phyloP scores from a whole-genome alignment of 495 filamentous ascomycete genomes.

The Penicillium diatomitis region DNA sequence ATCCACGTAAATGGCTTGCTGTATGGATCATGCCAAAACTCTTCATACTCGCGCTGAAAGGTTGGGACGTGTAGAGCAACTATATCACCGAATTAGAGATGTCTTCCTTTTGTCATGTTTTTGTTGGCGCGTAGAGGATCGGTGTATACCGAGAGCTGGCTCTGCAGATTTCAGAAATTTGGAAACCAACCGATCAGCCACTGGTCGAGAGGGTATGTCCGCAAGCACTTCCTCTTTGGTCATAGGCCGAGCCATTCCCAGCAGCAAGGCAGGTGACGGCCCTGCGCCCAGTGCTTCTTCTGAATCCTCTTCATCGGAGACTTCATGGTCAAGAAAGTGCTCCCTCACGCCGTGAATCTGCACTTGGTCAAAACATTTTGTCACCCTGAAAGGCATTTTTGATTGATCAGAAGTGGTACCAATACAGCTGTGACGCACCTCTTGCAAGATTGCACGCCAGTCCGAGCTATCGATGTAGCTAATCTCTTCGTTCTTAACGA shows the following conservation, averaged over 20 bases:
- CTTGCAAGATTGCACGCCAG: slow-evolving; percentile 44
- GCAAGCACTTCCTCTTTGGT: slow-evolving; percentile 30
- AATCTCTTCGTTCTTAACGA: slow-evolving; percentile 44
- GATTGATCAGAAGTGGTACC: too few relatives aligned
- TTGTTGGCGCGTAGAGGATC: too few relatives aligned
- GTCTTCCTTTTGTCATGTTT: too few relatives aligned
- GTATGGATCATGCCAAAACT: slow-evolving; percentile 27
- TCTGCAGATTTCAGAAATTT: slow-evolving; percentile 37
- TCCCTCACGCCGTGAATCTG: slow-evolving; percentile 31
- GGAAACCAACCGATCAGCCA: slow-evolving; percentile 37
- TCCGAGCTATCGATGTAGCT: slow-evolving; percentile 41
- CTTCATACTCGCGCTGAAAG: slow-evolving; percentile 32
- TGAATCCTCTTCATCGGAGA: slow-evolving; percentile 16
- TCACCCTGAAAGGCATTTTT: too few relatives aligned
- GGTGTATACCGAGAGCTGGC: slow-evolving; percentile 24
- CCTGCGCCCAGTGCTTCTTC: slow-evolving; percentile 14
- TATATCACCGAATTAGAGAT: slow-evolving; percentile 1
- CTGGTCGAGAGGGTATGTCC: slow-evolving; percentile 31
- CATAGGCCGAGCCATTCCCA: slow-evolving; percentile 24
- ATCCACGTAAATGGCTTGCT: slow-evolving; percentile 30
- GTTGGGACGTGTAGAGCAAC: slow-evolving; percentile 37
- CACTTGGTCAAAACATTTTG: too few relatives aligned
- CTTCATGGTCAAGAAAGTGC: slow-evolving; percentile 18
- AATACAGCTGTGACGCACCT: slow-evolving; percentile 25
- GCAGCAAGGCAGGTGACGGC: slow-evolving; percentile 29